Percentiles rank a stretch among this genome's conserved stretches.
phyloP scores from a whole-genome alignment of 2,329 filamentous ascomycete genomes.

The Aspergillus sp. region DNA sequence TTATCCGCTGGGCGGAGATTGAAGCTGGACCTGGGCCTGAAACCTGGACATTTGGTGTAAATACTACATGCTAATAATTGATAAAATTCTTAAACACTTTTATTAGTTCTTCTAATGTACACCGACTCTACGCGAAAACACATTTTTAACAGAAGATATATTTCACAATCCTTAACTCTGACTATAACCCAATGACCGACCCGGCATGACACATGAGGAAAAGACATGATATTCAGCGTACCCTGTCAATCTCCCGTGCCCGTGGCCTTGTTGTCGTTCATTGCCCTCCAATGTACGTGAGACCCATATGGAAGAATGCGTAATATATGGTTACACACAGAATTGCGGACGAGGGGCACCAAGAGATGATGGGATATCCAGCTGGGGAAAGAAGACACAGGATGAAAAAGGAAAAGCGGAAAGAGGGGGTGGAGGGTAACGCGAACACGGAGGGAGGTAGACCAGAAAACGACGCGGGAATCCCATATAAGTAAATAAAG shows the following conservation, averaged over 20 bases:
- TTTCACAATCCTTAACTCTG: slow-evolving; percentile 29
- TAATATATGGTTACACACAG: slow-evolving; percentile 38
- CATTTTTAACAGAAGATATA: slow-evolving; percentile 10
- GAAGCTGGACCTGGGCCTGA: no score
- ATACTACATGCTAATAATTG: no score
- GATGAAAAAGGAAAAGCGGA: slow-evolving; percentile 21
- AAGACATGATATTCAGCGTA: slow-evolving; percentile 36
- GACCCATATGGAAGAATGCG: slow-evolving; percentile 29
- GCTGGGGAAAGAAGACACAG: slow-evolving; percentile 31
- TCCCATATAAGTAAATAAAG: slow-evolving; percentile 14
- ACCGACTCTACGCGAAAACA: slow-evolving; percentile 22
- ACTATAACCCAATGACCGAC: slow-evolving; percentile 37
- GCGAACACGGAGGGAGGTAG: slow-evolving; percentile 14
- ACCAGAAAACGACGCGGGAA: slow-evolving; percentile 21
- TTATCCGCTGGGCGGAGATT: no score
- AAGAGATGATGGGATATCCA: slow-evolving; percentile 44
- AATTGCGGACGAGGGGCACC: slow-evolving; percentile 26
- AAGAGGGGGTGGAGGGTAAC: slow-evolving; percentile 15
- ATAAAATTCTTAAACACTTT: no score
- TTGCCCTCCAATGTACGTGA: slow-evolving; percentile 29
- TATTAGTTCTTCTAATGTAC: no score
- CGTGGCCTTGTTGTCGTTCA: slow-evolving; percentile 28
- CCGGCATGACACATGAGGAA: slow-evolving; percentile 41
- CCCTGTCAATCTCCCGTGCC: slow-evolving; percentile 32
- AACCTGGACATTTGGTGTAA: no score